Base-by-base conservation (phyloP, 345 rosid species). In the Mercurialis annua region DNA sequence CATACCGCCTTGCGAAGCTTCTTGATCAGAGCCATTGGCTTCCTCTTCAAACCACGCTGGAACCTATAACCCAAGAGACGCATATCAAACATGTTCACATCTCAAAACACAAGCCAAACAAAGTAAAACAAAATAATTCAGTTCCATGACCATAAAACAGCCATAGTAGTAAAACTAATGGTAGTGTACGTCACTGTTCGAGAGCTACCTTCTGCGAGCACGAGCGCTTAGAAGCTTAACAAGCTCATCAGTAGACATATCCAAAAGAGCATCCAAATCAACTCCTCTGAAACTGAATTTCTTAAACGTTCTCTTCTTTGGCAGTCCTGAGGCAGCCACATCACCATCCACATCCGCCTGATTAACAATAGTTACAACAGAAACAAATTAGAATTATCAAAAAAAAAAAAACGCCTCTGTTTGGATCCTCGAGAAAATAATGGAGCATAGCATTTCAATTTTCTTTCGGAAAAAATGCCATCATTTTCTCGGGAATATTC, bases 161-260 rank as follows among this genome's bases (percentile, higher is more conserved):
- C 42, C 42, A 52, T n/a, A 52, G 8, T 12, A 20, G 36, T 17
- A 65, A 65, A 47, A 42, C 18, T 24, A 16, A 12, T 2, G 9
- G 10, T n/a, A 6, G 20, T n/a, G n/a, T n/a, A n/a, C n/a, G n/a
- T n/a, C n/a, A n/a, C n/a, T n/a, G n/a, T n/a, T n/a, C n/a, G n/a
- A n/a, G n/a, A n/a, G n/a, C n/a, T n/a, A 87, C 98, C 98, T 92
- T 87, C 98, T 87, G 77, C 98, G 97, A 75, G 91, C 87, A 55
- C 98, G 90, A 30, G 98, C 79, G n/a, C 64, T 62, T 82, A 93
- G 90, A 79, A 93, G 94, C 87, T 90, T 85, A 42, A 90, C 98
- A 59, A 93, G 97, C 48, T 93, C 96, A 63, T 93, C 98, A 5
- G 96, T 88, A 54, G 93, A 84, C 97, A 92, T 92, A 69, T 92